Evolutionary conservation across 768 basidiomycete genomes (phyloP).

Genomic region (Mrakia gelida): DNA sequence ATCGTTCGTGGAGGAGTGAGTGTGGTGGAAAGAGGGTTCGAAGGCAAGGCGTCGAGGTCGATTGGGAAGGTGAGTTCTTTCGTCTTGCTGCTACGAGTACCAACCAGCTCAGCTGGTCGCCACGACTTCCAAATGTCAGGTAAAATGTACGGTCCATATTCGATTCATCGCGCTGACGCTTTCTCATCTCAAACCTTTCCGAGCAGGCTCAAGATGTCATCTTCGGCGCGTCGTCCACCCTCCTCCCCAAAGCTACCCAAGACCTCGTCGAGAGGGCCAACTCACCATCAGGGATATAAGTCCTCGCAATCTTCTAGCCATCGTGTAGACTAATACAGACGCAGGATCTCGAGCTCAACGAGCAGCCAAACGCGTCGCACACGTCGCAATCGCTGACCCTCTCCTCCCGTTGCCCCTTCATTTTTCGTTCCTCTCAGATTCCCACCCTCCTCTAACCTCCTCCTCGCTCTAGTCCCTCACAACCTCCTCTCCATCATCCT

Average conservation of each 20-base stretch:
- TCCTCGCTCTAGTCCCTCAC: background rate
- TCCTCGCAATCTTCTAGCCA: too few relatives aligned
- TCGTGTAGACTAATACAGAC: too few relatives aligned
- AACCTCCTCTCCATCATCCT: background rate
- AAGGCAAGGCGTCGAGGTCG: background rate
- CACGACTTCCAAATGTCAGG: too few relatives aligned
- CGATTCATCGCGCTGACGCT: too few relatives aligned
- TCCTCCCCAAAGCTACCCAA: background rate
- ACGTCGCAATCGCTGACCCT: background rate
- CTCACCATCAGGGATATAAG: background rate
- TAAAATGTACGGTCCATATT: too few relatives aligned
- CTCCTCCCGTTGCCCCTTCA: too few relatives aligned
- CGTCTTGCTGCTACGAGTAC: too few relatives aligned
- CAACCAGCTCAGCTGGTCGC: too few relatives aligned
- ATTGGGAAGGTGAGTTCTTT: background rate
- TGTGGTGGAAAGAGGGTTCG: background rate
- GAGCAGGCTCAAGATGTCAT: background rate
- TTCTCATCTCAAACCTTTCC: background rate
- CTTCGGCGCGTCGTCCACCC: background rate
- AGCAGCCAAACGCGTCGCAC: background rate
- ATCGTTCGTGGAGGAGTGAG: background rate
- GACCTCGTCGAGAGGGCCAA: background rate
- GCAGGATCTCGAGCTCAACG: background rate
- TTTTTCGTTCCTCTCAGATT: background rate
- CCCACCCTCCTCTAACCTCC: background rate